Conservation (phyloP, 2,329 filamentous ascomycete species). For the Stachybotrys echinatus region DNA sequence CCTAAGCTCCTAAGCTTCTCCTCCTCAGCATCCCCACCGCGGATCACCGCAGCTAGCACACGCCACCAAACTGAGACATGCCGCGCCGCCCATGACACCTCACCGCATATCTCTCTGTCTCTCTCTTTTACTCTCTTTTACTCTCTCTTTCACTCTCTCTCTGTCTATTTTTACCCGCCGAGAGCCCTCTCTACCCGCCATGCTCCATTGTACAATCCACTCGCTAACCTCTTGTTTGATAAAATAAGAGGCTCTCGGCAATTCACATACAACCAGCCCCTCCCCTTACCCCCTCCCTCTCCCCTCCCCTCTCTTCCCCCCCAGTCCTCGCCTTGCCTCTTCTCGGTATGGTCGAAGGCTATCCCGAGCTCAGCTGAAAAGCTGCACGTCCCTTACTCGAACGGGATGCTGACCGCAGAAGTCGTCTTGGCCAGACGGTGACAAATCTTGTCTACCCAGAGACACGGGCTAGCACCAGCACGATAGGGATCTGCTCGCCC, state of each 20-base stretch:
- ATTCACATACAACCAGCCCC: neutral
- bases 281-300: too few species aligned
- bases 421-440: neutral
- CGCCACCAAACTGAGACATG: slow-evolving; percentile 2
- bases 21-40: neutral
- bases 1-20: too few species aligned
- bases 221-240: too few species aligned
- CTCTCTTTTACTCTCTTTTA: too few species aligned
- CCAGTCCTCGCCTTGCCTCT: too few species aligned
- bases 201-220: too few species aligned
- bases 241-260: neutral
- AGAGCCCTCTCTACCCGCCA: too few species aligned
- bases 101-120: neutral
- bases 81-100: neutral
- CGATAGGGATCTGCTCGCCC: too few species aligned
- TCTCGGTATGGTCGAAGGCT: neutral
- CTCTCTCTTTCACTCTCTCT: too few species aligned
- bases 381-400: neutral
- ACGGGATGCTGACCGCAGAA: neutral
- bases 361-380: neutral
- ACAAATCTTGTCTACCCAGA: neutral
- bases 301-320: too few species aligned
- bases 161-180: too few species aligned
- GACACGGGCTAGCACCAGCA: too few species aligned
- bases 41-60: neutral